Evolutionary conservation across 2,329 filamentous ascomycete species (phyloP).

Genomic region (Scedosporium apiospermum): DNA sequence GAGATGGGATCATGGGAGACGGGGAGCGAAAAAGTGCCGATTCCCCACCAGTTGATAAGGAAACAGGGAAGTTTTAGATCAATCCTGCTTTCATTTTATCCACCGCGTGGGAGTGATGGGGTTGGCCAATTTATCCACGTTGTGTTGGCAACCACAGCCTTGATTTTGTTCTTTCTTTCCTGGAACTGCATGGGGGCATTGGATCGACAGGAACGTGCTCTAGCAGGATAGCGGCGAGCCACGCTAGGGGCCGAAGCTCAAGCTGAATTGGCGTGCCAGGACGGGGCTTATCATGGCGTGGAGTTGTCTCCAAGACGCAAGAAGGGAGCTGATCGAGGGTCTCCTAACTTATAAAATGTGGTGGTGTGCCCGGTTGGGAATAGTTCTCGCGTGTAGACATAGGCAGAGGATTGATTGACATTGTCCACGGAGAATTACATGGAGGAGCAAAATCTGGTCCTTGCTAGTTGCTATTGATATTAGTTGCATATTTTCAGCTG

Average conservation of each 20-base stretch:
- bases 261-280: not conserved
- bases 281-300: not conserved
- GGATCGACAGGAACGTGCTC: not conserved
- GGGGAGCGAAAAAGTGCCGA: not conserved
- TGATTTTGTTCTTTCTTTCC: not conserved
- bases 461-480: not conserved
- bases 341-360: too few species aligned
- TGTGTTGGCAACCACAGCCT: not conserved
- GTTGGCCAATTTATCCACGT: not conserved
- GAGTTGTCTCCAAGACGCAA: too few species aligned
- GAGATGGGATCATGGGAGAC: too few species aligned
- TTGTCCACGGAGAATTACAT: too few species aligned
- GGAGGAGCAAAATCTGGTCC: not conserved
- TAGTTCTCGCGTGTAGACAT: too few species aligned
- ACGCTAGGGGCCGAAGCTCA: not conserved
- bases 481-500: not conserved
- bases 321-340: too few species aligned
- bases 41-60: not conserved
- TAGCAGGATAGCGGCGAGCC: not conserved
- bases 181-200: not conserved
- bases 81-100: not conserved
- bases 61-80: not conserved
- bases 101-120: not conserved
- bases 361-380: too few species aligned
- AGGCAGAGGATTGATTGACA: too few species aligned